These are phyloP conservation scores for Colletotrichum tropicale DNA, from an alignment of 2,329 filamentous ascomycete genomes.

Conservation along the genomic window DNA sequence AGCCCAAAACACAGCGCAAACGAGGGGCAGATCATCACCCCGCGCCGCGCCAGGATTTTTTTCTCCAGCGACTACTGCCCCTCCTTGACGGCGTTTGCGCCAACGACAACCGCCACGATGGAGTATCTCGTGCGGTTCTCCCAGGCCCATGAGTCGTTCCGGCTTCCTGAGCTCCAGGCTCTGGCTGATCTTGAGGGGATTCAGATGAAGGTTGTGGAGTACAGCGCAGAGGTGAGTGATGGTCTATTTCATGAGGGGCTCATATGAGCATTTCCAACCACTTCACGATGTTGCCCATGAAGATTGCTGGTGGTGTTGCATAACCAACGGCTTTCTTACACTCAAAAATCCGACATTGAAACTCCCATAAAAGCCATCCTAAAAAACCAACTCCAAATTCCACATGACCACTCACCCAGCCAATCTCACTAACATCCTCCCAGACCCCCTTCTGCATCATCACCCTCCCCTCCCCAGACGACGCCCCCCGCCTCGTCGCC, in stretches of 20 bases:
- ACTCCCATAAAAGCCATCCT: too few relatives aligned
- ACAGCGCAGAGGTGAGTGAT: constrained; percentile 71
- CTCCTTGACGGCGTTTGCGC: background rate
- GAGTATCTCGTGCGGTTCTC: constrained; percentile 90
- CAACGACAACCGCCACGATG: constrained; percentile 40
- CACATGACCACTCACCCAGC: background rate
- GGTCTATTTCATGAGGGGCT: background rate
- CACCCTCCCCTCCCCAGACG: constrained; percentile 65
- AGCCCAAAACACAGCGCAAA: background rate
- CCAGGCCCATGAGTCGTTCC: constrained; percentile 91
- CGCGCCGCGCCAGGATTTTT: background rate
- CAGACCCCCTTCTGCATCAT: constrained; percentile 90
- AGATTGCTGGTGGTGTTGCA: background rate
- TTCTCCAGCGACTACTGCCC: background rate
- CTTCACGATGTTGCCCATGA: too few relatives aligned
- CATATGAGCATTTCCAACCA: background rate
- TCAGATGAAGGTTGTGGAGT: constrained; percentile 74
- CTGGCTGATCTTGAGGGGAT: constrained; percentile 73
- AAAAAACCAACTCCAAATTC: background rate
- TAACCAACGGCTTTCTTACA: background rate
- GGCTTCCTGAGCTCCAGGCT: constrained; percentile 81
- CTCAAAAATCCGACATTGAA: background rate
- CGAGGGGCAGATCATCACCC: constrained; percentile 17
- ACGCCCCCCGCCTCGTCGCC: constrained; percentile 69
- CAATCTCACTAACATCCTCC: background rate